Percentiles rank a stretch among this genome's conserved stretches.
These are phyloP conservation scores for Remersonia thermophila DNA, from an alignment of 2,329 filamentous ascomycete species.

Conservation along the genomic window DNA sequence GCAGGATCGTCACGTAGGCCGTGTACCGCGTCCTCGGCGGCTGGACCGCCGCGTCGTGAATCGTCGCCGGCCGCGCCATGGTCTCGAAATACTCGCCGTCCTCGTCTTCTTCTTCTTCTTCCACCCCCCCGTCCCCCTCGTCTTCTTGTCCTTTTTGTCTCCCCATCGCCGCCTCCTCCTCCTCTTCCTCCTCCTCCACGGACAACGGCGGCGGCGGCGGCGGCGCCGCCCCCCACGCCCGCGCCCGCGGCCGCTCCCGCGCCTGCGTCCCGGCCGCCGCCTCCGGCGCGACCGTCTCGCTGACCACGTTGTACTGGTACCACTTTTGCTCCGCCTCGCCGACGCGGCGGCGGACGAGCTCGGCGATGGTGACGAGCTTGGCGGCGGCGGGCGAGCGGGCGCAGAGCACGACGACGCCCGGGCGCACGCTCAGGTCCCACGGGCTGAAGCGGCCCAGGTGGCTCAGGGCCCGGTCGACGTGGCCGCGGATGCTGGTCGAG, in stretches of 20 bases:
- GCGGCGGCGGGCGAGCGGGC: slow-evolving; percentile 38
- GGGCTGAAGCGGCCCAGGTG: slow-evolving; percentile 29
- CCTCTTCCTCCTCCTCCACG: slow-evolving; percentile 31
- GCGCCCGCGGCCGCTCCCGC: no score
- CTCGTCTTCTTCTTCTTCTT: slow-evolving; percentile 13
- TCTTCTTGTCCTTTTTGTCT: slow-evolving; percentile 12
- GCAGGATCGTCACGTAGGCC: slow-evolving; percentile 47
- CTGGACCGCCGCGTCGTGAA: slow-evolving; percentile 40
- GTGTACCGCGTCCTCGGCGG: slow-evolving; percentile 31
- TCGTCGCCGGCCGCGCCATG: slow-evolving; percentile 39
- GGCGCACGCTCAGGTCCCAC: slow-evolving; percentile 16
- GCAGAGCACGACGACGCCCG: slow-evolving; percentile 35
- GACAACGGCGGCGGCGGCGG: no score
- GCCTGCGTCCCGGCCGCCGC: slow-evolving; percentile 15
- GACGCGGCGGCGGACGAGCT: slow-evolving; percentile 50
- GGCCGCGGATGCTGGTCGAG: slow-evolving; percentile 46
- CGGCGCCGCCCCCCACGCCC: no score
- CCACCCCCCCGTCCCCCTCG: no score
- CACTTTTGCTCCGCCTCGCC: slow-evolving; percentile 33
- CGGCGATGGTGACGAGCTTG: slow-evolving; percentile 57
- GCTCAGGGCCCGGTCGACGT: slow-evolving; percentile 32
- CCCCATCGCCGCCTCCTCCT: slow-evolving; percentile 32
- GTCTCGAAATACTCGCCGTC: slow-evolving; percentile 41
- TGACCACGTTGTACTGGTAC: slow-evolving; percentile 47
- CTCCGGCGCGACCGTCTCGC: slow-evolving; percentile 29